Conservation (phyloP, 371 early-diverging fungal genomes). For the Conidiobolus incongruus region DNA sequence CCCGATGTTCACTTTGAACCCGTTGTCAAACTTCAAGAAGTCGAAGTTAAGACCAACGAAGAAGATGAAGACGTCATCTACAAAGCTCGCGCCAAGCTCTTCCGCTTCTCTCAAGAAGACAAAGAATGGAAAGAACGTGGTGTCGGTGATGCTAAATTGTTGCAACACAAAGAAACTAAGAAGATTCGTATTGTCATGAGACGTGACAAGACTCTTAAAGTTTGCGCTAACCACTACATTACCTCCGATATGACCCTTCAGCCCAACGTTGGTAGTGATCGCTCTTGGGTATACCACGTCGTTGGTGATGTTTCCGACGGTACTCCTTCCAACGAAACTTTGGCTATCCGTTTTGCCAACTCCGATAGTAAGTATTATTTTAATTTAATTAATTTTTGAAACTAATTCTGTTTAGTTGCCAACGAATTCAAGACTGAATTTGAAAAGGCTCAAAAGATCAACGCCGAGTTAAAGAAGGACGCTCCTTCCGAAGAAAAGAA, state of each 20-base stretch:
- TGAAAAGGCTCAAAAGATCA: slow-evolving; percentile 32
- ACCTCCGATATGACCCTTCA: slow-evolving; percentile 66
- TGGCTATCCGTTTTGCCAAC: slow-evolving; percentile 93
- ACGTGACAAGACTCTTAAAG: slow-evolving; percentile 91
- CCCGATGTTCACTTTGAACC: slow-evolving; percentile 93
- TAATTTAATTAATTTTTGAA: neutral
- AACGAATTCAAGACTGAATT: slow-evolving; percentile 37
- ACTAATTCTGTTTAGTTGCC: slow-evolving; percentile 14
- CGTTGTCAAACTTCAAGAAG: slow-evolving; percentile 75
- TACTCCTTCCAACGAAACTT: slow-evolving; percentile 50
- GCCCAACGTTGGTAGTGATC: slow-evolving; percentile 90
- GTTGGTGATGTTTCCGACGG: slow-evolving; percentile 79
- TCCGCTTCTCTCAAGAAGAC: slow-evolving; percentile 72
- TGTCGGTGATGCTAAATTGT: slow-evolving; percentile 85
- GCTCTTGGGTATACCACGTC: slow-evolving; percentile 92
- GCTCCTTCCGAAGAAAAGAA: slow-evolving; percentile 6
- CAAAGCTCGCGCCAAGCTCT: slow-evolving; percentile 95
- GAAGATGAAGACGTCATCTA: slow-evolving; percentile 83
- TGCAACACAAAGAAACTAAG: slow-evolving; percentile 69
- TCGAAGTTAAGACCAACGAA: slow-evolving; percentile 83
- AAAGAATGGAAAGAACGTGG: slow-evolving; percentile 98
- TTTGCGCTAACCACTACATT: slow-evolving; percentile 94
- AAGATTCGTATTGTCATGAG: slow-evolving; percentile 91
- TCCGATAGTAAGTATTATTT: slow-evolving; percentile 37
- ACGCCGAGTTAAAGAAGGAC: slow-evolving; percentile 9